phyloP scores from a whole-genome alignment of 2,329 filamentous ascomycete species.

The Ambrosiella cleistominuta region DNA sequence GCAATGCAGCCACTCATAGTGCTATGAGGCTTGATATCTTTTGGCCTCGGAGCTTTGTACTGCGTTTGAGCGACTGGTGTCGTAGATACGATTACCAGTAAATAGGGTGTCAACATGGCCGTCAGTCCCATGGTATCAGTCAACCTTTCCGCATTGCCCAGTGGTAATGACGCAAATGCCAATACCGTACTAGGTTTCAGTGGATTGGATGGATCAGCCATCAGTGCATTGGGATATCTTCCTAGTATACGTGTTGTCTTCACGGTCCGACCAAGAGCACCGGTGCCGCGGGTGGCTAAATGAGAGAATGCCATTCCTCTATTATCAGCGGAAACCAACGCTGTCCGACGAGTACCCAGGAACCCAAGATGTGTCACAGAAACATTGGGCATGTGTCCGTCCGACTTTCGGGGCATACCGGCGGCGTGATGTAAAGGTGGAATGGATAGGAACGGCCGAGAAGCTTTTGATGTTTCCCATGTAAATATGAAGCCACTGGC shows the following conservation, averaged over 20 bases:
- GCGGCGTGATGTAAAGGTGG: conserved; percentile 53
- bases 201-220: conserved; percentile 39
- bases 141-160: conserved; percentile 82
- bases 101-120: conserved; percentile 86
- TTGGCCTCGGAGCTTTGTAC: conserved; percentile 79
- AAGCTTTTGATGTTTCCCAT: conserved; percentile 75
- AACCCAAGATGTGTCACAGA: conserved; percentile 86
- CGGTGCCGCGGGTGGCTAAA: conserved; percentile 77
- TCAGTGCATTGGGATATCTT: conserved; percentile 60
- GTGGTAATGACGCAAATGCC: conserved; percentile 72
- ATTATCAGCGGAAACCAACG: conserved; percentile 86
- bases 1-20: conserved; percentile 85
- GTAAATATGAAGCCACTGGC: conserved; percentile 85
- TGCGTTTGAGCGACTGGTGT: conserved; percentile 93
- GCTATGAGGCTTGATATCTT: conserved; percentile 76
- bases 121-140: conserved; percentile 82
- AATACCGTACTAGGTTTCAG: conserved; percentile 89
- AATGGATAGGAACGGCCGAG: conserved; percentile 76
- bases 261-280: conserved; percentile 66
- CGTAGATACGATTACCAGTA: conserved; percentile 91
- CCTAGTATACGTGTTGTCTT: conserved; percentile 84
- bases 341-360: conserved; percentile 80
- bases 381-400: conserved; percentile 67
- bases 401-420: conserved; percentile 32
- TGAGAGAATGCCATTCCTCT: conserved; percentile 97